These are phyloP conservation scores for Zygoascus tannicola DNA, from an alignment of 805 yeast species.

Conservation along the genomic window DNA sequence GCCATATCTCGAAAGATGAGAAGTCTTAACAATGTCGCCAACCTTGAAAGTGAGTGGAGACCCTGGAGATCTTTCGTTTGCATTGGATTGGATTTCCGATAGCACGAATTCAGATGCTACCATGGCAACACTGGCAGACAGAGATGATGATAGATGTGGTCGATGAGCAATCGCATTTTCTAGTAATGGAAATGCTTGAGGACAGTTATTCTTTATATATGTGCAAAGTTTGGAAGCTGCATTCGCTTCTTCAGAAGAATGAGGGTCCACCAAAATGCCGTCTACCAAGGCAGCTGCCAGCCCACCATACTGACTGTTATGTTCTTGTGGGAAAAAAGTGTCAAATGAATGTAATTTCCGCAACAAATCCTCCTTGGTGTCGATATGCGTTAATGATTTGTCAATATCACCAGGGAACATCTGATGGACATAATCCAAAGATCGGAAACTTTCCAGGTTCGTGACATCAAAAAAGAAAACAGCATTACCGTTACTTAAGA, in stretches of 20 bases:
- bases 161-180: neutral
- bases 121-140: neutral
- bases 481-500: neutral
- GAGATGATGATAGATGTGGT: neutral
- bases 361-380: neutral
- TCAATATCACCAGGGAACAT: neutral
- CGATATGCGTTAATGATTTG: neutral
- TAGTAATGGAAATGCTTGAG: constrained; percentile 1
- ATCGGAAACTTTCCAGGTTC: neutral
- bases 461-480: neutral
- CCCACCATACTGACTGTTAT: neutral
- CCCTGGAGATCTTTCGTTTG: neutral
- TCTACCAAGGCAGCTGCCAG: neutral
- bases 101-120: neutral
- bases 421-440: neutral
- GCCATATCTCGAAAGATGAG: neutral
- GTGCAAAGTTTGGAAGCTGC: neutral
- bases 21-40: neutral
- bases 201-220: neutral
- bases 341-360: neutral
- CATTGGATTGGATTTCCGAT: neutral
- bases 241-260: neutral
- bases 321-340: neutral
- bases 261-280: neutral
- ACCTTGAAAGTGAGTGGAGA: neutral